A percentile compares a stretch with the other conserved stretches of the same genome.
Conservation (phyloP, 345 rosid genomes). For the Dovyalis caffra region DNA sequence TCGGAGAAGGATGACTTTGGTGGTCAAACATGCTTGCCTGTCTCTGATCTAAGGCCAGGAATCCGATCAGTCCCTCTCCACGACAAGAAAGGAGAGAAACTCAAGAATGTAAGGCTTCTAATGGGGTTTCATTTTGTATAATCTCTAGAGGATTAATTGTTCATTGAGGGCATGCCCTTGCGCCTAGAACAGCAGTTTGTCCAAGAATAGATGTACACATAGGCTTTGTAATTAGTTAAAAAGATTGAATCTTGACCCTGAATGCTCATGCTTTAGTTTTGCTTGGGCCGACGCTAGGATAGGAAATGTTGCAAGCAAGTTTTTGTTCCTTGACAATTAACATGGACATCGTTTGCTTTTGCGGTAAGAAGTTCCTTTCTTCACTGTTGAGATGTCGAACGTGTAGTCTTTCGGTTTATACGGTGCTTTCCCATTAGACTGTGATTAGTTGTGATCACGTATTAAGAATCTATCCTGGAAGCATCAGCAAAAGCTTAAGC, state of each 20-base stretch:
- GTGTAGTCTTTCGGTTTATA: neutral
- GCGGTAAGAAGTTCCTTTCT: constrained; percentile 11
- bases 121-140: constrained; percentile 24
- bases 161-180: neutral
- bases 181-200: neutral
- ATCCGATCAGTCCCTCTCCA: constrained; percentile 32
- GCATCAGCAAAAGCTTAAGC: neutral
- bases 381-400: neutral
- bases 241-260: neutral
- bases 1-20: constrained; percentile 34
- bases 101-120: constrained; percentile 26
- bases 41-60: constrained; percentile 29
- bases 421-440: neutral
- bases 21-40: constrained; percentile 32
- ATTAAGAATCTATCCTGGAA: neutral
- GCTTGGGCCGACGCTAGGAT: constrained; percentile 8
- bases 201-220: neutral
- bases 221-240: neutral
- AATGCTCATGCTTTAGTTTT: constrained; percentile 7
- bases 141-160: neutral
- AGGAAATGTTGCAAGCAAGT: constrained; percentile 9
- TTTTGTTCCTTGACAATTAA: neutral
- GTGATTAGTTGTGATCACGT: neutral
- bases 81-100: constrained; percentile 28
- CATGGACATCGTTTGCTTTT: neutral